Evolutionary conservation across 768 basidiomycete species (phyloP).

Genomic region (Nidula microcarpa): DNA sequence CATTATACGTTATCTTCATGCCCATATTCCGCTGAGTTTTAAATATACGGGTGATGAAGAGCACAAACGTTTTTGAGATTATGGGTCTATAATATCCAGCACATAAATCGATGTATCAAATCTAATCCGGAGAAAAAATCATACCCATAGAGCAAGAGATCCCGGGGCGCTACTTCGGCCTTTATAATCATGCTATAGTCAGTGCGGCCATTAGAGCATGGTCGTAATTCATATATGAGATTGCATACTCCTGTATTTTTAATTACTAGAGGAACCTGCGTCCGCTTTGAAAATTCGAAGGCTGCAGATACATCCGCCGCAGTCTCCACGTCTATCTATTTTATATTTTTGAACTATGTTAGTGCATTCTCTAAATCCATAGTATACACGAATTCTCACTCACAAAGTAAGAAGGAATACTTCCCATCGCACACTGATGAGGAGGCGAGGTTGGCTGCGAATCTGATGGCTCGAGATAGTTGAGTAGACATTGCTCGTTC

Average conservation of each 20-base stretch:
- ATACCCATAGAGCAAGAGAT: conserved; percentile 43
- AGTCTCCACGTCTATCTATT: conserved; percentile 34
- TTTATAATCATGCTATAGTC: conserved; percentile 42
- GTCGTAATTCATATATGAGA: not conserved
- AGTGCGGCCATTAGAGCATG: not conserved
- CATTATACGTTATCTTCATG: conserved; percentile 27
- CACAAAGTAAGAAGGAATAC: conserved; percentile 36
- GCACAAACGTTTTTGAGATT: conserved; percentile 32
- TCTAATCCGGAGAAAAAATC: conserved; percentile 1
- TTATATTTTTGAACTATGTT: conserved; percentile 7
- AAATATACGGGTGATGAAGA: not conserved
- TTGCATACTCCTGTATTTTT: conserved; percentile 49
- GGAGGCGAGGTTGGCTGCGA: conserved; percentile 15
- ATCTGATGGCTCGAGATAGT: conserved; percentile 30
- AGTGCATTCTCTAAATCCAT: not conserved
- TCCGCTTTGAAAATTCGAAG: conserved; percentile 36
- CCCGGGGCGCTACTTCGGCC: conserved; percentile 43
- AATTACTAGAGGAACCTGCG: conserved; percentile 38
- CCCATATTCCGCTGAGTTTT: no score
- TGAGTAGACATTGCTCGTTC: conserved; percentile 43
- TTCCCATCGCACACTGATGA: conserved; percentile 29
- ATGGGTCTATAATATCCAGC: conserved; percentile 24
- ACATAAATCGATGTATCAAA: no score
- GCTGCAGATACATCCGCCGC: conserved; percentile 39
- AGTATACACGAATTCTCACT: conserved; percentile 7